Conservation (phyloP, 1,284 basidiomycete species). For the Fomitopsis betulina region DNA sequence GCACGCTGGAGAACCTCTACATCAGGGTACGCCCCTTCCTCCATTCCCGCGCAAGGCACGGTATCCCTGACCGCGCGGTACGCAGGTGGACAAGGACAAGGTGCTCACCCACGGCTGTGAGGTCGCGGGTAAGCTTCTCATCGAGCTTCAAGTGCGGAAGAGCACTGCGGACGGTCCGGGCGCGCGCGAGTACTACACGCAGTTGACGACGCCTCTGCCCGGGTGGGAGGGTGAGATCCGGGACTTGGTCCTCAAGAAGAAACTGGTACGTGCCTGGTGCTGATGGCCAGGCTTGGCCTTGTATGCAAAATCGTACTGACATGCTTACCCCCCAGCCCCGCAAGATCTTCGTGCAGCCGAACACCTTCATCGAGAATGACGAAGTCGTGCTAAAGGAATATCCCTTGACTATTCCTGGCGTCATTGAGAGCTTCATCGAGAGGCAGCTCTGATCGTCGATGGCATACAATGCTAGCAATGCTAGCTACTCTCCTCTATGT, state of each 20-base stretch:
- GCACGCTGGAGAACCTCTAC: slow-evolving; percentile 62
- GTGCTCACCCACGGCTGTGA: slow-evolving; percentile 61
- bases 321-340: slow-evolving; percentile 52
- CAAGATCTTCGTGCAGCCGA: slow-evolving; percentile 81
- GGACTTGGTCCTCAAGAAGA: slow-evolving; percentile 74
- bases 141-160: slow-evolving; percentile 79
- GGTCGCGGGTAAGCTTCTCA: slow-evolving; percentile 65
- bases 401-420: slow-evolving; percentile 61
- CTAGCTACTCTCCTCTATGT: no score
- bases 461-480: no score
- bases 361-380: slow-evolving; percentile 60
- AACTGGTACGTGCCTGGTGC: slow-evolving; percentile 47
- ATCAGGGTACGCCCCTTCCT: slow-evolving; percentile 46
- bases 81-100: slow-evolving; percentile 64
- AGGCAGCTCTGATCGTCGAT: slow-evolving; percentile 41
- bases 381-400: slow-evolving; percentile 77
- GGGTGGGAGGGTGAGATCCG: slow-evolving; percentile 75
- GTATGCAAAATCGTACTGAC: not conserved
- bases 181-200: slow-evolving; percentile 68
- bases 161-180: slow-evolving; percentile 79
- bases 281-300: not conserved
- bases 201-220: slow-evolving; percentile 64
- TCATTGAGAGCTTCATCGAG: slow-evolving; percentile 80
- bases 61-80: not conserved
- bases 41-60: not conserved